A percentile compares a stretch with the other conserved stretches of the same genome.
phyloP scores from a whole-genome alignment of 2,329 filamentous ascomycete species.

The Teratosphaeria viscida region DNA sequence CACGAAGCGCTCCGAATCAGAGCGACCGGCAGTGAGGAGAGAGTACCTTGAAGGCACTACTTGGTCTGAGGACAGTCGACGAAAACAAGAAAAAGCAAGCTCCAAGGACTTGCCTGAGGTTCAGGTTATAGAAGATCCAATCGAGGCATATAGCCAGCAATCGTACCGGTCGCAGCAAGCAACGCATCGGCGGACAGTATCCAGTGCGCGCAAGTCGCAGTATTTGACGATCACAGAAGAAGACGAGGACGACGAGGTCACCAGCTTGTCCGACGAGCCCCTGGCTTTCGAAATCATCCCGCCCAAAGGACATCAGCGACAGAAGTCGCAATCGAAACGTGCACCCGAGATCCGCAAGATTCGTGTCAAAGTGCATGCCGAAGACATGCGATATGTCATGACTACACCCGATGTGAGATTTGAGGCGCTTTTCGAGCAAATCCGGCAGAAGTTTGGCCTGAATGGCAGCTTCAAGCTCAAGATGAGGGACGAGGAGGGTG shows the following conservation, averaged over 20 bases:
- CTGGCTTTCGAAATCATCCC: constrained; percentile 51
- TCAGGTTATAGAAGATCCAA: constrained; percentile 38
- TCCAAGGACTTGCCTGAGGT: constrained; percentile 57
- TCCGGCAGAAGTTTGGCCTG: constrained; percentile 79
- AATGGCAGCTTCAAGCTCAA: constrained; percentile 72
- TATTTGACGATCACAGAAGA: constrained; percentile 70
- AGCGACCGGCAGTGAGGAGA: constrained; percentile 29
- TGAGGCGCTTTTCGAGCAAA: constrained; percentile 63
- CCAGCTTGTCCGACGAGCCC: constrained; percentile 31
- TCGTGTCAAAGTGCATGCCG: constrained; percentile 81
- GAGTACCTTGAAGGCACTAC: constrained; percentile 22
- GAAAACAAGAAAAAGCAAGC: constrained; percentile 42
- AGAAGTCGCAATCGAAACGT: constrained; percentile 41
- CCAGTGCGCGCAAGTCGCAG: constrained; percentile 29
- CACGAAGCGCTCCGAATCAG: constrained; percentile 33
- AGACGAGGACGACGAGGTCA: constrained; percentile 56
- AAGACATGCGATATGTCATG: constrained; percentile 90
- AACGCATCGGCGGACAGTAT: constrained; percentile 19
- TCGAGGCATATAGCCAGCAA: constrained; percentile 25
- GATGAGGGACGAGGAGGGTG: constrained; percentile 74
- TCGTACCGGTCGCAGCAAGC: constrained; percentile 7
- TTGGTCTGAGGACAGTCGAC: constrained; percentile 12
- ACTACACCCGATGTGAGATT: constrained; percentile 64
- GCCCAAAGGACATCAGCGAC: constrained; percentile 25
- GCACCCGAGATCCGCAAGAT: constrained; percentile 62